Conservation (phyloP, 495 filamentous ascomycete genomes). For the Glonium stellatum region DNA sequence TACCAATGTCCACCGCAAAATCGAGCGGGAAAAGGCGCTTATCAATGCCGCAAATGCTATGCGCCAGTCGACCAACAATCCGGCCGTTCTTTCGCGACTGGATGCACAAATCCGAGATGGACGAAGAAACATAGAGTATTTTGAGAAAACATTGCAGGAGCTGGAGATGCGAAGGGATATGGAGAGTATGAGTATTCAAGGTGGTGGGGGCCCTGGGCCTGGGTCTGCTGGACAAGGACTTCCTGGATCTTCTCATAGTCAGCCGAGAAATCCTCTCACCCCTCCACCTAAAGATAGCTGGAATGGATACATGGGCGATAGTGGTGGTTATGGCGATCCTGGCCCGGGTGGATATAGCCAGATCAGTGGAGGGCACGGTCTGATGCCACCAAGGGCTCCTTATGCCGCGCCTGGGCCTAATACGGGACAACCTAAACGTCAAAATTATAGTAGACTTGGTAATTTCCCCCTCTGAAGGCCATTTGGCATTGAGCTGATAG, state of each 20-base stretch:
- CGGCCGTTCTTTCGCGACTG: slow-evolving; percentile 75
- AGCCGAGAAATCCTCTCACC: slow-evolving; percentile 32
- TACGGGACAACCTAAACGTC: slow-evolving; percentile 61
- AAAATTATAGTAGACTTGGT: slow-evolving; percentile 97
- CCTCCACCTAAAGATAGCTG: slow-evolving; percentile 43
- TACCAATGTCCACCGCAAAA: slow-evolving; percentile 88
- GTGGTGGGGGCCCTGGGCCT: slow-evolving; percentile 33
- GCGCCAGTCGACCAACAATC: slow-evolving; percentile 91
- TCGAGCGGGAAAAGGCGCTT: slow-evolving; percentile 92
- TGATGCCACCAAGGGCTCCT: slow-evolving; percentile 79
- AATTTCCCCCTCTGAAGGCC: slow-evolving; percentile 31
- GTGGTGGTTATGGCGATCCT: slow-evolving; percentile 48
- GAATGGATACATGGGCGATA: slow-evolving; percentile 41
- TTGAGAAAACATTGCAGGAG: slow-evolving; percentile 84
- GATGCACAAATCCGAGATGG: slow-evolving; percentile 92
- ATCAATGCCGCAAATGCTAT: slow-evolving; percentile 91
- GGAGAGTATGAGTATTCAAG: slow-evolving; percentile 54
- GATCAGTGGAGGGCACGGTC: slow-evolving; percentile 47
- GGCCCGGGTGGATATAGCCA: slow-evolving; percentile 51
- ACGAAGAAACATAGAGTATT: slow-evolving; percentile 83
- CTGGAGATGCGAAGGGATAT: slow-evolving; percentile 70
- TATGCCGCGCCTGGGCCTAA: slow-evolving; percentile 65
- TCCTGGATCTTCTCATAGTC: slow-evolving; percentile 11
- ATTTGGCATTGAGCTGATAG: neutral
- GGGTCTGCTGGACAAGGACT: slow-evolving; percentile 31